Base-by-base conservation (phyloP, 176 grass and related monocot genomes). In the Oropetium thomaeum region DNA sequence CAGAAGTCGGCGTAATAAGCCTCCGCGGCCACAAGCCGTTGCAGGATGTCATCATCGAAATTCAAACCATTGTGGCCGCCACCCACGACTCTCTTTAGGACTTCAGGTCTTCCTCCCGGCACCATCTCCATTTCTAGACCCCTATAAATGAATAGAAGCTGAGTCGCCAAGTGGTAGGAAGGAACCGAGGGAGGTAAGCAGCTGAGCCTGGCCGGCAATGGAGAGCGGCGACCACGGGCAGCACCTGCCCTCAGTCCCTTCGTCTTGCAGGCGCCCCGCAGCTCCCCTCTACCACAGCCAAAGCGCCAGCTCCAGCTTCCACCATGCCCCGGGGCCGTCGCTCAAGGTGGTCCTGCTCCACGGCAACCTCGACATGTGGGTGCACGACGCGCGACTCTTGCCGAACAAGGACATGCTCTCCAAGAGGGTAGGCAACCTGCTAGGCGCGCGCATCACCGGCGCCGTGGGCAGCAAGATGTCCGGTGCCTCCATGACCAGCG, bases 331-430 rank as follows among this genome's bases (percentile, higher is more conserved):
- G 2, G 20, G 74, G 55, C 23, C 80, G 5, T 95, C 92, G 7
- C 88, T 91, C 26, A 96, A 96, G 80, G 87, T 93, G 38, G 77
- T 91, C 58, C 85, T 97, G 67, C 93, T 97, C 33, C 90, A 97
- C 37, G 93, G 93, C 69, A 93, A 11, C 80, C 82, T 97, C 19
- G 88, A 93, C 51, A 85, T 97, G 39, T 88, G 88, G 77, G 86
- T 93, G 79, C 41, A 60, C 47, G 85, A 84, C 20, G 93, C 93
- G 3, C 85, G 31, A 47, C 84, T 64, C 63, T 80, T 97, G 33
- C 93, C 93, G 10, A 97, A 97, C 83, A 87, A 89, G 69, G 93
- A 97, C 69, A 82, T 90, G 75, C 90, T 97, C 80, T 88, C 87
- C 29, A 97, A 90, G 90, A 87, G 58, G 5, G 10, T 97, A 1